A percentile compares a stretch with the other conserved stretches of the same genome.
Evolutionary conservation across 1,284 basidiomycete genomes (phyloP).

Genomic region (Apiotrichum porosum): DNA sequence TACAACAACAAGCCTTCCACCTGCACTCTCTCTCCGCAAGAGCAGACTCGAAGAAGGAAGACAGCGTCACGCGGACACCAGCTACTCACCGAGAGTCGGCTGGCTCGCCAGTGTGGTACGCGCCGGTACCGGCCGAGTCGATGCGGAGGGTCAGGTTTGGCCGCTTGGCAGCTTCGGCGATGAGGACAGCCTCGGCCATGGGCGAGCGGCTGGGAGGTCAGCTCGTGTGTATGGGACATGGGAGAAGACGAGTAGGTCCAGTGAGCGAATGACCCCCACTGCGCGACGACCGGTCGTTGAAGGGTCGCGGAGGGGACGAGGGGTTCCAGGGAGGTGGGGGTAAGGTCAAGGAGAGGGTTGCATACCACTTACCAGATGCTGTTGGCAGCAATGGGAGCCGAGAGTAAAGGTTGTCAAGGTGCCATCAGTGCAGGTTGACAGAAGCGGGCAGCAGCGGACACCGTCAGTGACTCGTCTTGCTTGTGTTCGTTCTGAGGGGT

Average conservation of each 20-base stretch:
- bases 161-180: slow-evolving; percentile 31
- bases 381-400: not conserved
- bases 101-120: slow-evolving; percentile 48
- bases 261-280: not conserved
- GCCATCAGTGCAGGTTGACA: not conserved
- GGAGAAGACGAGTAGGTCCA: not conserved
- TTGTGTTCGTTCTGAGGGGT: too few species aligned
- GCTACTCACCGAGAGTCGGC: slow-evolving; percentile 42
- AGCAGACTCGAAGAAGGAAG: too few species aligned
- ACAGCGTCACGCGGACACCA: not conserved
- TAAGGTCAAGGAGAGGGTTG: too few species aligned
- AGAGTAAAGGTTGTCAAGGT: too few species aligned
- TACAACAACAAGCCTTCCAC: too few species aligned
- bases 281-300: too few species aligned
- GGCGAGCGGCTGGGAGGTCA: slow-evolving; percentile 37
- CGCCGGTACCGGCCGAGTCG: slow-evolving; percentile 49
- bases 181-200: slow-evolving; percentile 50
- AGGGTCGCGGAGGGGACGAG: too few species aligned
- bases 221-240: not conserved
- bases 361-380: slow-evolving; percentile 45
- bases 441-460: not conserved
- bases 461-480: too few species aligned
- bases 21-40: too few species aligned
- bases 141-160: slow-evolving; percentile 31
- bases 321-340: too few species aligned